A percentile compares a stretch with the other conserved stretches of the same genome.
These are phyloP conservation scores for Trametes versicolor DNA, from an alignment of 1,284 basidiomycete genomes.

Conservation along the genomic window DNA sequence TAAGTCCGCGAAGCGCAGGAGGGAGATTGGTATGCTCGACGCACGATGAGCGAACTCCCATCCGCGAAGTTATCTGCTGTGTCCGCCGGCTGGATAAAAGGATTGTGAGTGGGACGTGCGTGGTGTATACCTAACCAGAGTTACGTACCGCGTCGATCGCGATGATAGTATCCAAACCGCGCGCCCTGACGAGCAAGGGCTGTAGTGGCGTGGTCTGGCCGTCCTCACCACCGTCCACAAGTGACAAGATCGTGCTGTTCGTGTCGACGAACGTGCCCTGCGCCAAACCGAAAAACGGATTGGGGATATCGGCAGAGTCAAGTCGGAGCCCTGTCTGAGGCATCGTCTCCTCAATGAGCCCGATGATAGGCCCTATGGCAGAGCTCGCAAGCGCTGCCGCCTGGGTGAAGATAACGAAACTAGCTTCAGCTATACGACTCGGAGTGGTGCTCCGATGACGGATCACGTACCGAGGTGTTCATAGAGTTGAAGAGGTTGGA, in stretches of 20 bases:
- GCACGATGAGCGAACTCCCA: constrained; percentile 54
- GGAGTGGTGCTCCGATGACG: neutral
- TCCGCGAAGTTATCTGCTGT: constrained; percentile 47
- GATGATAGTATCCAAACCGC: constrained; percentile 32
- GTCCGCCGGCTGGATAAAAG: constrained; percentile 40
- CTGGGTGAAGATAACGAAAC: constrained; percentile 2
- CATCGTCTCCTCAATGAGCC: constrained; percentile 14
- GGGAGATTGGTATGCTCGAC: constrained; percentile 24
- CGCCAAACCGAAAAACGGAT: constrained; percentile 54
- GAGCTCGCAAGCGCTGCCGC: constrained; percentile 36
- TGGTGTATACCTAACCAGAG: neutral
- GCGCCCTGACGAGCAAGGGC: constrained; percentile 34
- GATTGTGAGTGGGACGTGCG: neutral
- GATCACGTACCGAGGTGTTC: constrained; percentile 26
- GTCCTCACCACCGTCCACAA: constrained; percentile 45
- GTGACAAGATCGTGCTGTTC: constrained; percentile 44
- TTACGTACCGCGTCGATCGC: constrained; percentile 32
- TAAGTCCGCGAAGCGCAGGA: too few species aligned
- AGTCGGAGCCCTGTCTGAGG: constrained; percentile 26
- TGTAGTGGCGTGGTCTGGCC: constrained; percentile 32
- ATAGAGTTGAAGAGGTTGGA: constrained; percentile 41
- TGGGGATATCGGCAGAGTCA: constrained; percentile 45
- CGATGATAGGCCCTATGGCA: constrained; percentile 24
- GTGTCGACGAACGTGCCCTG: constrained; percentile 50
- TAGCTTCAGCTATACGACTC: neutral